phyloP scores from a whole-genome alignment of 371 early-diverging fungal species.

The Mortierella sp. region DNA sequence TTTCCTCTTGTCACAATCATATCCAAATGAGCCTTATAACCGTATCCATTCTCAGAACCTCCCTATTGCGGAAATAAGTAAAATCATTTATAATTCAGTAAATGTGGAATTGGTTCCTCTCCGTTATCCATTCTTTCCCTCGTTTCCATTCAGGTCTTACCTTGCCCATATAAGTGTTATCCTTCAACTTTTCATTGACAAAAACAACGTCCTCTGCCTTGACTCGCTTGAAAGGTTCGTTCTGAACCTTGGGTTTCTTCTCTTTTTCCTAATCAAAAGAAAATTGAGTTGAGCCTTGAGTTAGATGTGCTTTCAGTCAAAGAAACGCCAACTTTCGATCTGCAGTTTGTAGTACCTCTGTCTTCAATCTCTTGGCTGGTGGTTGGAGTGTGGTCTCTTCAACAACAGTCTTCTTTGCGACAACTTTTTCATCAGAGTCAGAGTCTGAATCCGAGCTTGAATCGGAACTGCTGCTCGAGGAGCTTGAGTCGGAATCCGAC shows the following conservation, averaged over 20 bases:
- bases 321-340: not conserved
- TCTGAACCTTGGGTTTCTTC: conserved; percentile 58
- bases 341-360: conserved; percentile 17
- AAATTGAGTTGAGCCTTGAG: not conserved
- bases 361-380: conserved; percentile 33
- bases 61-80: conserved; percentile 47
- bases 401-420: conserved; percentile 28
- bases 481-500: conserved; percentile 45
- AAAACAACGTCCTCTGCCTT: conserved; percentile 86
- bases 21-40: conserved; percentile 93
- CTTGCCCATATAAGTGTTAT: conserved; percentile 85
- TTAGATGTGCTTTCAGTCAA: not conserved
- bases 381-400: conserved; percentile 24
- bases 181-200: conserved; percentile 81
- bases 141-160: conserved; percentile 20
- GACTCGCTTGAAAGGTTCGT: conserved; percentile 86
- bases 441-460: conserved; percentile 49
- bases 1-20: conserved; percentile 93
- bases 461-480: conserved; percentile 35
- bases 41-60: conserved; percentile 80
- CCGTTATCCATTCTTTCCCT: not conserved
- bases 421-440: conserved; percentile 28
- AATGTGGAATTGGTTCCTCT: not conserved
- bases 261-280: conserved; percentile 6
- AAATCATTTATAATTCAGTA: not conserved